Evolutionary conservation across 2,329 filamentous ascomycete genomes (phyloP).

Genomic region (Alternaria triticina): DNA sequence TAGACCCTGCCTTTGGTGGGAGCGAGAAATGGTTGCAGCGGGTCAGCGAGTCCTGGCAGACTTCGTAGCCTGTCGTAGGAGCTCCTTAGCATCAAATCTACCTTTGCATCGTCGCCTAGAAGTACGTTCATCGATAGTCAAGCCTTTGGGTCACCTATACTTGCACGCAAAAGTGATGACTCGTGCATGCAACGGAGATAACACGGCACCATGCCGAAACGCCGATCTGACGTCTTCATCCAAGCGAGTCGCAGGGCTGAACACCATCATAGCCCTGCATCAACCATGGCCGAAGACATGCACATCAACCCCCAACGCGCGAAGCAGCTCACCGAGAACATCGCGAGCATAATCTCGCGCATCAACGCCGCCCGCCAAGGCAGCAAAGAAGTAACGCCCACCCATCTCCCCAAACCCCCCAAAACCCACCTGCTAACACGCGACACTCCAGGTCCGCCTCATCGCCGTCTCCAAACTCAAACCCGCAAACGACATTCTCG

Average conservation of each 20-base stretch:
- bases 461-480: slow-evolving; percentile 98
- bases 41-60: slow-evolving; percentile 28
- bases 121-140: neutral
- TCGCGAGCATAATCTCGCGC: slow-evolving; percentile 50
- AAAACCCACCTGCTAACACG: slow-evolving; percentile 1
- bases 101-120: neutral
- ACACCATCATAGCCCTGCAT: slow-evolving; percentile 14
- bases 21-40: slow-evolving; percentile 33
- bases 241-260: slow-evolving; percentile 2
- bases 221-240: slow-evolving; percentile 26
- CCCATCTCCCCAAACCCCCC: neutral
- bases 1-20: slow-evolving; percentile 36
- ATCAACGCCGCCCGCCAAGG: slow-evolving; percentile 49
- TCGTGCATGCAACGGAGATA: slow-evolving; percentile 14
- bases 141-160: neutral
- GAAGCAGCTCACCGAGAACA: slow-evolving; percentile 54
- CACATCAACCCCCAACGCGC: slow-evolving; percentile 53
- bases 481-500: slow-evolving; percentile 86
- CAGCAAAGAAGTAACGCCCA: slow-evolving; percentile 34
- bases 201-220: neutral
- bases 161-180: neutral
- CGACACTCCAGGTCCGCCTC: slow-evolving; percentile 70
- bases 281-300: slow-evolving; percentile 47
- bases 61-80: neutral
- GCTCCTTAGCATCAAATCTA: neutral